These are phyloP conservation scores for Alternaria arbusti DNA, from an alignment of 2,329 filamentous ascomycete genomes.

Conservation along the genomic window DNA sequence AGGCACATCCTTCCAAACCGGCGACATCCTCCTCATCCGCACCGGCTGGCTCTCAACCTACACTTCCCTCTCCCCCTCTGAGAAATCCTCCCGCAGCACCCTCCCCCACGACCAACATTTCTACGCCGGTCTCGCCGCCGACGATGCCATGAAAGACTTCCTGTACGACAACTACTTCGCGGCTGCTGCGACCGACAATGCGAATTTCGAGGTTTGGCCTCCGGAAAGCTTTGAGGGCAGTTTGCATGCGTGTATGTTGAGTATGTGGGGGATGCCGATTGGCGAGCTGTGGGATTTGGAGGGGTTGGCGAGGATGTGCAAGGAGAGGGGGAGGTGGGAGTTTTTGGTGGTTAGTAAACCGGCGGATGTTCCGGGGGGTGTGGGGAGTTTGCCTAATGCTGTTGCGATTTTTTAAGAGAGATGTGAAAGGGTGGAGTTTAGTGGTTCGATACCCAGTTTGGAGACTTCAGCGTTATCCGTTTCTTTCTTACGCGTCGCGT, in stretches of 20 bases:
- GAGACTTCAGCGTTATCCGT: background rate
- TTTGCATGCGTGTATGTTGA: constrained; percentile 31
- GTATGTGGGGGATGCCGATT: constrained; percentile 43
- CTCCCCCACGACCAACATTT: constrained; percentile 22
- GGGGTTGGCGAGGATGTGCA: constrained; percentile 34
- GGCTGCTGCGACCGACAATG: constrained; percentile 42
- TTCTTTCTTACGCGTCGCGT: background rate
- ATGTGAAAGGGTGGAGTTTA: too few species aligned
- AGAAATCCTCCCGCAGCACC: constrained; percentile 15
- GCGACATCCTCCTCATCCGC: constrained; percentile 42
- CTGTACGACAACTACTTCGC: constrained; percentile 67
- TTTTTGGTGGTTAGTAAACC: constrained; percentile 67
- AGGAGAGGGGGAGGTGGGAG: constrained; percentile 32
- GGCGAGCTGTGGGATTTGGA: constrained; percentile 48
- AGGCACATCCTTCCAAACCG: constrained; percentile 26
- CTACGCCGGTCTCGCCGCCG: constrained; percentile 73
- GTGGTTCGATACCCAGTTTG: background rate
- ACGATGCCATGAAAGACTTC: constrained; percentile 85
- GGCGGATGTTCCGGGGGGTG: constrained; percentile 31
- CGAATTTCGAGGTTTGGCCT: constrained; percentile 43
- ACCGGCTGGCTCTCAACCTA: constrained; percentile 33
- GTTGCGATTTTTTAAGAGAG: constrained; percentile 25
- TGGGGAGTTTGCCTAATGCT: constrained; percentile 39
- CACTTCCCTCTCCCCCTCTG: constrained; percentile 6
- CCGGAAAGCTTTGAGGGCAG: constrained; percentile 20